Conservation (phyloP, 306 rosid genomes). For the Quercus alba region DNA sequence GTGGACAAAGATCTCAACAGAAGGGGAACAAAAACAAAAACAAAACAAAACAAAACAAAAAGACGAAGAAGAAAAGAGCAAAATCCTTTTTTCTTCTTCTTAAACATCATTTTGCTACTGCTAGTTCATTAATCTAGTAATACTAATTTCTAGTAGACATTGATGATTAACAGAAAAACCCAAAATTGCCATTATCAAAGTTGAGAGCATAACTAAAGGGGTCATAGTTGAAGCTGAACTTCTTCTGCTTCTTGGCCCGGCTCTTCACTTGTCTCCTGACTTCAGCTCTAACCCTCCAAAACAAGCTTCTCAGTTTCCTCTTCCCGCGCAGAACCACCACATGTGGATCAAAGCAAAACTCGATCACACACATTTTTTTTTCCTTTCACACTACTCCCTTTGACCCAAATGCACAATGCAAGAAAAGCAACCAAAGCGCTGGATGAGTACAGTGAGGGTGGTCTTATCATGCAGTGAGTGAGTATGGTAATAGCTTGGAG, state of each 20-base stretch:
- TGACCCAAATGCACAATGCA: neutral
- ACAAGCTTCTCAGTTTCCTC: slow-evolving; percentile 42
- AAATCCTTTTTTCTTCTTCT: neutral
- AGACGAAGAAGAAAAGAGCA: neutral
- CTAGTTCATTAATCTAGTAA: neutral
- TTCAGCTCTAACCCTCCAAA: slow-evolving; percentile 52
- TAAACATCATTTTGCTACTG: neutral
- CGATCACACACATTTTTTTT: slow-evolving; percentile 4
- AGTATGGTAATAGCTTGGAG: slow-evolving; percentile 1
- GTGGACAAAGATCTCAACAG: neutral
- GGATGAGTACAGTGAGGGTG: neutral
- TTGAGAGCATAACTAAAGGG: slow-evolving; percentile 65
- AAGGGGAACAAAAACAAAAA: neutral
- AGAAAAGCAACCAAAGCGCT: neutral
- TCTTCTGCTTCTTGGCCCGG: slow-evolving; percentile 11
- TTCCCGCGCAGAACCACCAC: slow-evolving; percentile 34
- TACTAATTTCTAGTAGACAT: neutral
- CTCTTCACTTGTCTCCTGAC: slow-evolving; percentile 35
- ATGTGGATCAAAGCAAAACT: slow-evolving; percentile 30
- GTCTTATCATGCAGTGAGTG: neutral
- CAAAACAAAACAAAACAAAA: neutral
- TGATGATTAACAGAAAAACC: slow-evolving; percentile 39
- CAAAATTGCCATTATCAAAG: slow-evolving; percentile 57
- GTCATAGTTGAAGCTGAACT: slow-evolving; percentile 49
- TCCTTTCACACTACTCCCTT: neutral